These are phyloP conservation scores for Leccinum longicurvipes DNA, from an alignment of 768 basidiomycete genomes.

Conservation along the genomic window DNA sequence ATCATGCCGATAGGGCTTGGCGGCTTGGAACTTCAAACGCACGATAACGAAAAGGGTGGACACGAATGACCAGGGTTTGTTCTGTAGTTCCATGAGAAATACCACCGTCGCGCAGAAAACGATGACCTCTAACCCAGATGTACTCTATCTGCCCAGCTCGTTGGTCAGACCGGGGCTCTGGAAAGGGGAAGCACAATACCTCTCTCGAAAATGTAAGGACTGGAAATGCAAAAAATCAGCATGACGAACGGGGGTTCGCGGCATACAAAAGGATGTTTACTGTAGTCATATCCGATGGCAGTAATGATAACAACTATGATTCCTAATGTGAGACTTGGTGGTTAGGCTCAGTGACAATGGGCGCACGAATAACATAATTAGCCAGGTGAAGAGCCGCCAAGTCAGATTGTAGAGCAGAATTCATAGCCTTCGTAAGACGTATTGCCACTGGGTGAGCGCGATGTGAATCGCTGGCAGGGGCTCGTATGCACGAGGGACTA, in stretches of 20 bases:
- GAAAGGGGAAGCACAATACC: no score
- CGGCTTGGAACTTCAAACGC: no score
- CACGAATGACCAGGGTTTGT: no score
- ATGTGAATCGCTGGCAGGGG: neutral
- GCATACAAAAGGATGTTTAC: neutral
- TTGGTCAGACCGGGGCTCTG: no score
- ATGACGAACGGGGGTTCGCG: neutral
- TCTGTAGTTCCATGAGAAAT: no score
- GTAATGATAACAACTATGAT: neutral
- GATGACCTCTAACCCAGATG: no score
- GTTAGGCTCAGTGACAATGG: neutral
- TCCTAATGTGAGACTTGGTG: neutral
- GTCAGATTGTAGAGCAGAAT: neutral
- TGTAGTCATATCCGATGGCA: neutral
- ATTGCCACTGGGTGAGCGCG: neutral
- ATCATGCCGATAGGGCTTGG: no score
- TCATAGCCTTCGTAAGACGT: neutral
- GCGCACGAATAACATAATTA: neutral
- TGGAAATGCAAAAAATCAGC: neutral
- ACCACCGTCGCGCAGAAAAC: no score
- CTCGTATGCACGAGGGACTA: neutral
- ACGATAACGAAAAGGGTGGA: no score
- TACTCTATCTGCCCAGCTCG: no score
- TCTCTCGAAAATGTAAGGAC: no score
- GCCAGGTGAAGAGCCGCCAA: neutral